Evolutionary conservation across 805 yeast species (phyloP).

Genomic region (Yarrowia phangngaensis): DNA sequence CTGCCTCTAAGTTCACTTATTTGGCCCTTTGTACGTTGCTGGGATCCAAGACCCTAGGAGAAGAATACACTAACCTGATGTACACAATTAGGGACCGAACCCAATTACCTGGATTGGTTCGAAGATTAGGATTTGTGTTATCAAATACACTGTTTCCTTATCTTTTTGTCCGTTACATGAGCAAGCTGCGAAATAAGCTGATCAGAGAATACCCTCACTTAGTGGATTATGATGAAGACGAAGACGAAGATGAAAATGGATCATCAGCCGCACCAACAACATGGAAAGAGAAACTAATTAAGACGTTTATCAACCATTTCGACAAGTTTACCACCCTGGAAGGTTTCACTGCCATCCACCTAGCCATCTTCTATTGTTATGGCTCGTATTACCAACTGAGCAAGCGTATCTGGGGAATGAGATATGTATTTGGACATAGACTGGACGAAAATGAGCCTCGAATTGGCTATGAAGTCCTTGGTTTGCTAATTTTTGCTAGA

Average conservation of each 20-base stretch:
- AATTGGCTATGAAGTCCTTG: slow-evolving; percentile 68
- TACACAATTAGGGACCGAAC: slow-evolving; percentile 33
- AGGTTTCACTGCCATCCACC: slow-evolving; percentile 59
- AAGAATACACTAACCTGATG: slow-evolving; percentile 75
- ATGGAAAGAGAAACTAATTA: slow-evolving; percentile 19
- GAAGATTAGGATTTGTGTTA: slow-evolving; percentile 56
- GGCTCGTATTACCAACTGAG: slow-evolving; percentile 79
- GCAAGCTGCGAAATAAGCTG: slow-evolving; percentile 31
- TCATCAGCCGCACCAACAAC: not conserved
- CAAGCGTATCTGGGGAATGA: slow-evolving; percentile 71
- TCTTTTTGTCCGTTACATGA: slow-evolving; percentile 33
- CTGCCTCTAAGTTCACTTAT: slow-evolving; percentile 58
- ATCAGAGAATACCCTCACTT: slow-evolving; percentile 22
- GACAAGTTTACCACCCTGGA: slow-evolving; percentile 31
- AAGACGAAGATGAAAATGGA: not conserved
- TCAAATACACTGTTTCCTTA: slow-evolving; percentile 65
- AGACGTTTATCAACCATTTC: slow-evolving; percentile 6
- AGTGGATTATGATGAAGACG: slow-evolving; percentile 21
- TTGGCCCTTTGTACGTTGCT: slow-evolving; percentile 68
- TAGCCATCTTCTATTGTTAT: slow-evolving; percentile 75
- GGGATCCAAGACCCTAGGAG: slow-evolving; percentile 84
- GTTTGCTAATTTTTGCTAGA: slow-evolving; percentile 39
- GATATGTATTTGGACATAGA: slow-evolving; percentile 55
- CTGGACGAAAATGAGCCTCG: slow-evolving; percentile 34
- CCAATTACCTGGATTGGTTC: slow-evolving; percentile 34